Conservation (phyloP, 108 stramenopile genomes). For the Stephanodiscus minutulus region DNA sequence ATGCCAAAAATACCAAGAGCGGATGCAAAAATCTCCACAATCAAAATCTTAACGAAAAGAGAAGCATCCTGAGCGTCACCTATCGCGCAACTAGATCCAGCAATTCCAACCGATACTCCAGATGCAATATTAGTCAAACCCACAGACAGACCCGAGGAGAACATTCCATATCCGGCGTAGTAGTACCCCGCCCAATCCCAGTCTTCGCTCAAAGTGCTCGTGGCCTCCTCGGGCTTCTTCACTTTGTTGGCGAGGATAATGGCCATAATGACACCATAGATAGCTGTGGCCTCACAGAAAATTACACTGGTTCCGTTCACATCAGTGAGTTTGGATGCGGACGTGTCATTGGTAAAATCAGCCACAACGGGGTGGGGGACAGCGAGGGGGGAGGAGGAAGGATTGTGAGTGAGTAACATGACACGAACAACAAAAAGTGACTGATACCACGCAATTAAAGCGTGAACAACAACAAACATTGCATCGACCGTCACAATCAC, state of each 20-base stretch:
- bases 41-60: conserved; percentile 99
- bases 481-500: not conserved
- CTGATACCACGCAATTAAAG: not conserved
- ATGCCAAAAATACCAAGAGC: conserved; percentile 99
- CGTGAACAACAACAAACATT: not conserved
- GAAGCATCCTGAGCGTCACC: conserved; percentile 97
- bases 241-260: conserved; percentile 97
- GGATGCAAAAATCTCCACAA: conserved; percentile 99
- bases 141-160: conserved; percentile 93
- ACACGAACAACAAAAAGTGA: not conserved
- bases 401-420: not conserved
- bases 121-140: conserved; percentile 98
- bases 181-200: conserved; percentile 89
- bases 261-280: conserved; percentile 99
- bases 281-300: conserved; percentile 99
- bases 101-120: conserved; percentile 97
- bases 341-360: not conserved
- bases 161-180: conserved; percentile 98
- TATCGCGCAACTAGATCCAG: conserved; percentile 95
- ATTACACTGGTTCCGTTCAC: conserved; percentile 75
- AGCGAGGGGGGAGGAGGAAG: not conserved
- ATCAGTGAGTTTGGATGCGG: not conserved
- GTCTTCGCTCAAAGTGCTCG: conserved; percentile 61
- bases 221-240: conserved; percentile 78
- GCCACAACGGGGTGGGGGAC: conserved; percentile 6